Conservation (phyloP, 257 asterid genomes). For the Solanum sparsipilum region DNA sequence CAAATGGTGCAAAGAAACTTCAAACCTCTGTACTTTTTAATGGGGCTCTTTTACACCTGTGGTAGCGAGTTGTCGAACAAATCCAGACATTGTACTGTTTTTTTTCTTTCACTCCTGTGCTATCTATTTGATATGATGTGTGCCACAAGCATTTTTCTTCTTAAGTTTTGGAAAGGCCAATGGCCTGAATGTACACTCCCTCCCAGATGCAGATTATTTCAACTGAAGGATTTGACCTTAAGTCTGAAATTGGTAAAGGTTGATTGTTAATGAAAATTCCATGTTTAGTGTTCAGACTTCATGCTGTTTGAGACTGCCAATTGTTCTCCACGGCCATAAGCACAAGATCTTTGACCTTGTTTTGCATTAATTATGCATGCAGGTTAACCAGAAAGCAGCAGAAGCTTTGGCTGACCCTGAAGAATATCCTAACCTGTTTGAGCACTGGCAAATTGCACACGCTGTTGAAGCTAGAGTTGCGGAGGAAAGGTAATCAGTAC, state of each 20-base stretch:
- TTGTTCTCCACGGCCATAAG: neutral
- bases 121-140: neutral
- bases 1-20: neutral
- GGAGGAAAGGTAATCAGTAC: conserved; percentile 29
- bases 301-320: neutral
- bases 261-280: neutral
- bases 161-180: neutral
- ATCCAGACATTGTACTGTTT: neutral
- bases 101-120: neutral
- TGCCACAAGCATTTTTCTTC: neutral
- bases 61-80: neutral
- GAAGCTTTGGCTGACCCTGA: conserved; percentile 93
- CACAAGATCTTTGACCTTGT: neutral
- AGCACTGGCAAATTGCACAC: conserved; percentile 91
- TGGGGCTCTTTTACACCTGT: neutral
- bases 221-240: neutral
- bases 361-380: conserved; percentile 4
- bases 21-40: neutral
- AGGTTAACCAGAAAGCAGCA: conserved; percentile 88
- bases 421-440: conserved; percentile 83
- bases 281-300: neutral
- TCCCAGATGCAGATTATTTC: neutral
- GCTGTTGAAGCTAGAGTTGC: conserved; percentile 58
- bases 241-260: neutral
- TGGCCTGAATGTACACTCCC: neutral